Evolutionary conservation across 2,329 filamentous ascomycete genomes (phyloP).

Genomic region (Aspergillus flavus): DNA sequence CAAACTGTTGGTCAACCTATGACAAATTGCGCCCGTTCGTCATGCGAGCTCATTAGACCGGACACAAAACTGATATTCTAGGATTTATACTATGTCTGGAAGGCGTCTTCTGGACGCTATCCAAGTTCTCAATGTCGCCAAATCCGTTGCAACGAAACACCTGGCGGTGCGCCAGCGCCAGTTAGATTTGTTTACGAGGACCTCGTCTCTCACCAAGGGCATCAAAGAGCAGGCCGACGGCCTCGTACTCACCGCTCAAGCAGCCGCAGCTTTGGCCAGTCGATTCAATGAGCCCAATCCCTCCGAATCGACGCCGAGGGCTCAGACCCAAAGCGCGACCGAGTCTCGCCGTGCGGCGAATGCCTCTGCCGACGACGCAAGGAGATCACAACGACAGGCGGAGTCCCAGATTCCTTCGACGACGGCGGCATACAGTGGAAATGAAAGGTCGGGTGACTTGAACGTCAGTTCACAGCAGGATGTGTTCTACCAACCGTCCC

Average conservation of each 20-base stretch:
- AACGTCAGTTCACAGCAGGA: slow-evolving; percentile 59
- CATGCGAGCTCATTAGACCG: slow-evolving; percentile 23
- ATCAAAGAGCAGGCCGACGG: slow-evolving; percentile 64
- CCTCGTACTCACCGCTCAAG: slow-evolving; percentile 62
- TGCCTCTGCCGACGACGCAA: slow-evolving; percentile 47
- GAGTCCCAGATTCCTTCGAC: slow-evolving; percentile 57
- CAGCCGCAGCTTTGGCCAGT: slow-evolving; percentile 61
- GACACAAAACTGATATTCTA: background rate
- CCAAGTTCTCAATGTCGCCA: slow-evolving; percentile 69
- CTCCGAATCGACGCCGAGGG: slow-evolving; percentile 15
- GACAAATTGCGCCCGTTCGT: slow-evolving; percentile 4
- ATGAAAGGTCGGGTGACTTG: slow-evolving; percentile 30
- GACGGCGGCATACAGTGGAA: slow-evolving; percentile 47
- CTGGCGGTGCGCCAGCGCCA: slow-evolving; percentile 62
- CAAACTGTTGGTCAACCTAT: background rate
- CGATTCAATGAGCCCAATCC: slow-evolving; percentile 55
- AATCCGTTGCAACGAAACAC: slow-evolving; percentile 67
- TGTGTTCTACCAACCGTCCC: slow-evolving; percentile 58
- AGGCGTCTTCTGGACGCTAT: slow-evolving; percentile 71
- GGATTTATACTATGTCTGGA: slow-evolving; percentile 50
- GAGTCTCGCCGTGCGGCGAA: slow-evolving; percentile 25
- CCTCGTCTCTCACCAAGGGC: slow-evolving; percentile 65
- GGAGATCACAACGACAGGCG: slow-evolving; percentile 50
- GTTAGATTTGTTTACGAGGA: slow-evolving; percentile 64
- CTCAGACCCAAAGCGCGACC: slow-evolving; percentile 20